A percentile compares a stretch with the other conserved stretches of the same genome.
These are phyloP conservation scores for Alliaria petiolata DNA, from an alignment of 345 rosid species.

Conservation along the genomic window DNA sequence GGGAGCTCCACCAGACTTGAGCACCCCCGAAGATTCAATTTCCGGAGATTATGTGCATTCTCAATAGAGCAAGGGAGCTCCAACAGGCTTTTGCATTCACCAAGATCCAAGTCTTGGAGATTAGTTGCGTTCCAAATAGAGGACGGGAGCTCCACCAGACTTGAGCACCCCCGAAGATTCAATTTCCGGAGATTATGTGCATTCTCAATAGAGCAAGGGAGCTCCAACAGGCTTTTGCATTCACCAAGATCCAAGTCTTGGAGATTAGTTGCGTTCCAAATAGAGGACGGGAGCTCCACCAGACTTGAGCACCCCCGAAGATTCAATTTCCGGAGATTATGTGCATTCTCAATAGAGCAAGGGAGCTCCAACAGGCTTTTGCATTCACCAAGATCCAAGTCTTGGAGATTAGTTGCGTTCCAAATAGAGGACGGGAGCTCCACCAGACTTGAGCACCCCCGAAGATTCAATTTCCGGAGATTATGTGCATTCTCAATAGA, in stretches of 20 bases:
- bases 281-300: neutral
- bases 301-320: neutral
- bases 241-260: neutral
- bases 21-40: neutral
- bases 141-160: neutral
- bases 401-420: neutral
- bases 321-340: neutral
- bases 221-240: neutral
- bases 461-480: no score
- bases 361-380: neutral
- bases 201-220: neutral
- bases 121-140: neutral
- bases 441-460: neutral
- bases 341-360: neutral
- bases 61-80: neutral
- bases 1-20: neutral
- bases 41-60: neutral
- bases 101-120: neutral
- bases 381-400: neutral
- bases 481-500: neutral
- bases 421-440: neutral
- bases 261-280: neutral
- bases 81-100: neutral
- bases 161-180: neutral
- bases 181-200: neutral